A percentile compares a stretch with the other conserved stretches of the same genome.
phyloP scores from a whole-genome alignment of 179 eudicot species.

The Pouteria campechiana region DNA sequence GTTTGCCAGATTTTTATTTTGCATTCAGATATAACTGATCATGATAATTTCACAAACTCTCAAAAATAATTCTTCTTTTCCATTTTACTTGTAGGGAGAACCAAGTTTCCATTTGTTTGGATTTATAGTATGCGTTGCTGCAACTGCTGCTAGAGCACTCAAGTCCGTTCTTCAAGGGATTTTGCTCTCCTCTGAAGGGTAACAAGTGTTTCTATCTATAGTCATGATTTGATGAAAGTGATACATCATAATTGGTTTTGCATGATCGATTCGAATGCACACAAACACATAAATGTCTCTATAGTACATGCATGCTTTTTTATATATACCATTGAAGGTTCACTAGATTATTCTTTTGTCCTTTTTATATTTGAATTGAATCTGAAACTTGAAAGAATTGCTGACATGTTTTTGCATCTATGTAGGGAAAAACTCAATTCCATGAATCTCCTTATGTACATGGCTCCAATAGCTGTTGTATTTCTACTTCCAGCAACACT shows the following conservation, averaged over 20 bases:
- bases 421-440: slow-evolving; percentile 88
- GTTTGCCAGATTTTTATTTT: neutral
- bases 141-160: slow-evolving; percentile 86
- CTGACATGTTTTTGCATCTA: slow-evolving; percentile 1
- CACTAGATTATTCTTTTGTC: neutral
- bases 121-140: slow-evolving; percentile 66
- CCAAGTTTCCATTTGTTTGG: slow-evolving; percentile 82
- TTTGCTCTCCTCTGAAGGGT: slow-evolving; percentile 81
- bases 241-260: too few relatives aligned
- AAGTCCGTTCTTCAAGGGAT: slow-evolving; percentile 83
- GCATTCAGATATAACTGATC: neutral
- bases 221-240: neutral
- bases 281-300: too few relatives aligned
- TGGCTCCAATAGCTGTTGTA: slow-evolving; percentile 87
- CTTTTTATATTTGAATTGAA: neutral
- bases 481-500: slow-evolving; percentile 73
- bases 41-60: neutral
- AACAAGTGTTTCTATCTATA: slow-evolving; percentile 1
- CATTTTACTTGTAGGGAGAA: slow-evolving; percentile 37
- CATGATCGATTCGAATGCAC: too few relatives aligned
- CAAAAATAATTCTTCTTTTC: neutral
- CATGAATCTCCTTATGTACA: slow-evolving; percentile 81
- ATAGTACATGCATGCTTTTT: too few relatives aligned
- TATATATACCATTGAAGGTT: too few relatives aligned
- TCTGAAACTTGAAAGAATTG: neutral